Percentiles rank a stretch among this genome's conserved stretches.
Conservation (phyloP, 345 rosid species). For the Xanthoceras sorbifolium region DNA sequence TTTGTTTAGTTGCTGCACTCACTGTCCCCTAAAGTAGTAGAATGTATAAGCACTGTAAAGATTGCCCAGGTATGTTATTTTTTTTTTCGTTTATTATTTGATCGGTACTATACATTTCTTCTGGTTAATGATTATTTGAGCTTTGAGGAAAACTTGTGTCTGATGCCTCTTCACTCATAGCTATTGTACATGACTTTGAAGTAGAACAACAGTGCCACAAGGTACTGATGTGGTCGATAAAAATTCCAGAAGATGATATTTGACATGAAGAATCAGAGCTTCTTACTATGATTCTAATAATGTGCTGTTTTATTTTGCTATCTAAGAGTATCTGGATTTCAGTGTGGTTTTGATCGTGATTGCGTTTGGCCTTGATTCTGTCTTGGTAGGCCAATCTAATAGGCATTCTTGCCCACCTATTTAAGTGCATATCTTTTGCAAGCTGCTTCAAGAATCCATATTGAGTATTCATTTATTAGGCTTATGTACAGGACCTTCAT, state of each 20-base stretch:
- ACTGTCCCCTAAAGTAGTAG: conserved; percentile 56
- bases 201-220: background rate
- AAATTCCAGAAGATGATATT: no score
- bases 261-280: background rate
- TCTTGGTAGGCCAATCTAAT: background rate
- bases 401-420: background rate
- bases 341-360: background rate
- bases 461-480: no score
- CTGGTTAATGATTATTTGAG: background rate
- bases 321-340: background rate
- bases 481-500: no score
- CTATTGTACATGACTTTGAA: background rate
- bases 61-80: conserved; percentile 77
- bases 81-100: background rate
- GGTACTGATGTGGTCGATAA: no score
- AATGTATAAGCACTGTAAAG: conserved; percentile 74
- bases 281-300: background rate
- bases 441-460: background rate
- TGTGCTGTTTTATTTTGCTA: background rate
- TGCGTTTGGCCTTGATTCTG: background rate
- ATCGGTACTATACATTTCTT: background rate
- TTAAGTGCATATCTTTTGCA: background rate
- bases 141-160: background rate
- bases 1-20: conserved; percentile 61
- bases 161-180: background rate